These are phyloP conservation scores for Rosellinia necatrix DNA, from an alignment of 2,329 filamentous ascomycete genomes.

Conservation along the genomic window DNA sequence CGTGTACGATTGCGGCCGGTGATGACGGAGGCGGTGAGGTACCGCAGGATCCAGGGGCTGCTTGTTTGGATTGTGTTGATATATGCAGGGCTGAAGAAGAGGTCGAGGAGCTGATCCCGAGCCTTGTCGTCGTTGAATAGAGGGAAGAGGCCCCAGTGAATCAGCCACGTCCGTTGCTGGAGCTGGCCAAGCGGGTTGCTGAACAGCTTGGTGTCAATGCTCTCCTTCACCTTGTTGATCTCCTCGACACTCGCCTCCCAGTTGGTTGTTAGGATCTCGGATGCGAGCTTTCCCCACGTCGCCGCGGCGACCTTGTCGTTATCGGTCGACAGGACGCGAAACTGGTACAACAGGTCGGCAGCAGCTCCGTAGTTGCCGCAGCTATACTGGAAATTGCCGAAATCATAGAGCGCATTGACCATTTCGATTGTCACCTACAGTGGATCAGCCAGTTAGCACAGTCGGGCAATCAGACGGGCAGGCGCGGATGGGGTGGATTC, in stretches of 20 bases:
- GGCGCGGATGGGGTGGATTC: neutral
- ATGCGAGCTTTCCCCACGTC: constrained; percentile 97
- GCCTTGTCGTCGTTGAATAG: constrained; percentile 97
- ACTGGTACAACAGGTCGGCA: constrained; percentile 93
- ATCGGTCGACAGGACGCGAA: constrained; percentile 96
- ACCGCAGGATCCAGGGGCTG: constrained; percentile 95
- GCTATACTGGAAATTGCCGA: constrained; percentile 96
- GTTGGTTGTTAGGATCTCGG: constrained; percentile 91
- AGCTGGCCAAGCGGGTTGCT: constrained; percentile 95
- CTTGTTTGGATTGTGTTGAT: constrained; percentile 99
- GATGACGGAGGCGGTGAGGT: constrained; percentile 92
- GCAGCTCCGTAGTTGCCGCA: constrained; percentile 92
- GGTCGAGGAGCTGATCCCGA: constrained; percentile 87
- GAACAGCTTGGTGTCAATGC: constrained; percentile 93
- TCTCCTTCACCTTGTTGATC: constrained; percentile 85
- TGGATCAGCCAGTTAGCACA: constrained; percentile 23
- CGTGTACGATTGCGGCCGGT: constrained; percentile 82
- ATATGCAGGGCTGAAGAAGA: constrained; percentile 95
- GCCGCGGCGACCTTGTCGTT: constrained; percentile 96
- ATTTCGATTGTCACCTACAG: constrained; percentile 82
- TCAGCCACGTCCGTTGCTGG: constrained; percentile 93
- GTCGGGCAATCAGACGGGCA: neutral
- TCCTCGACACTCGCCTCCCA: constrained; percentile 95
- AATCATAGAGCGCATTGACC: constrained; percentile 95
- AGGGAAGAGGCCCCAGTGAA: constrained; percentile 98